Base-by-base conservation (phyloP, 371 early-diverging fungal species). In the Mortierella sp. region DNA sequence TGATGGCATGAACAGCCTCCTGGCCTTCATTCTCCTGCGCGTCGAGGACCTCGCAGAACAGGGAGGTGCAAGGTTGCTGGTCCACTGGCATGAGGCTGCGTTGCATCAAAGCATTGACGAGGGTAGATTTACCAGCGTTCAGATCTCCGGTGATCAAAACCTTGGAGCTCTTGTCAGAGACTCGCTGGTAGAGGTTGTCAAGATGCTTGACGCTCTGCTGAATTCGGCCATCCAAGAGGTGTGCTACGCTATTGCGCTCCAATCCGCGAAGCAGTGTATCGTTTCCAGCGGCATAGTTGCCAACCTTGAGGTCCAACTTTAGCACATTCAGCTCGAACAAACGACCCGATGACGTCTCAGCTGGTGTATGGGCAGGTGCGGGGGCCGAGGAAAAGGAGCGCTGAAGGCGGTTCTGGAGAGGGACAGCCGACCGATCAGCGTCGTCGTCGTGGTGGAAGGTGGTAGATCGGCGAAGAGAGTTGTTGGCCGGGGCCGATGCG, bases 81-180 rank as follows among this genome's bases (percentile, higher is more conserved):
- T 99, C 99, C 45, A 88, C 87, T 2, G 97, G 98, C 39, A 97
- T 83, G 4, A 99, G 82, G 56, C 93, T 90, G 44, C 92, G 85
- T 51, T 95, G 89, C 60, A 99, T 80, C 43, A 99, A 79, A 25
- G 99, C 95, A 73, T 99, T 99, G 53, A 99, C 95, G 67, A 99
- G 91, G 1, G 98, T 96, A 27, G 91, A 90, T 82, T 99, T 99
- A 47, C 99, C 99, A 14, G 96, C 93, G 67, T 99, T 99, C 60
- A 99, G 80, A 76, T 99, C 99, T 54, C 99, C 99, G 2, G 98
- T 97, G 41, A 98, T 96, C 27, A 99, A 82, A 4, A 99, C 94
- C 80, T 93, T 92, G 58, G 94, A 95, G 22, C 92, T 91, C 29
- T 90, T 93, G 83, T 99, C 99, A 16, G 87, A 82, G 13, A 98